Conservation (phyloP, 2,329 filamentous ascomycete species). For the Trichoderma simmonsii region DNA sequence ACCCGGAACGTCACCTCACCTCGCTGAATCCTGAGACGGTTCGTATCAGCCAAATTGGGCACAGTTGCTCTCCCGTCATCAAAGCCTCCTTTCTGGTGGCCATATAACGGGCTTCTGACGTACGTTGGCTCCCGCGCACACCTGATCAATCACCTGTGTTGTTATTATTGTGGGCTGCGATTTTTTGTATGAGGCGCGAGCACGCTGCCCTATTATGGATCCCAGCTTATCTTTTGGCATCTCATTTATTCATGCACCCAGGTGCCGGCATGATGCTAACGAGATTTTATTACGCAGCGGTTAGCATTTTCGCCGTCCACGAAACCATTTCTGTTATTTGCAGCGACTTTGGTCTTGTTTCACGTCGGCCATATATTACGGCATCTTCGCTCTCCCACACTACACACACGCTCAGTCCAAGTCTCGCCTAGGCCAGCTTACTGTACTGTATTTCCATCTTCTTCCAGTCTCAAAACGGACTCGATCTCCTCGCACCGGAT, state of each 20-base stretch:
- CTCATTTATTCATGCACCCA: not conserved
- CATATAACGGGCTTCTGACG: conserved; percentile 8
- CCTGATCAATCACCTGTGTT: conserved; percentile 15
- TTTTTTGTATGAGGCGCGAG: not conserved
- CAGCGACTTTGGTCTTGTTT: not conserved
- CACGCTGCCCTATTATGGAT: conserved; percentile 16
- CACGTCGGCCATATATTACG: conserved; percentile 1
- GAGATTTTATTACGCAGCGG: not conserved
- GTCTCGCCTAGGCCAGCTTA: not conserved
- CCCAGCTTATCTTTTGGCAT: conserved; percentile 12
- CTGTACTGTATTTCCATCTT: not conserved
- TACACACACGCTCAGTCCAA: not conserved
- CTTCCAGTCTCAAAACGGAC: not conserved
- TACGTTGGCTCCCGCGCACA: conserved; percentile 11
- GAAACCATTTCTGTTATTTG: not conserved
- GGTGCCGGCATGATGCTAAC: conserved; percentile 14
- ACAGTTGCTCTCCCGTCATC: not conserved
- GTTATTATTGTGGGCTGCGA: conserved; percentile 10
- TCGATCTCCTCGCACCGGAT: conserved; percentile 11
- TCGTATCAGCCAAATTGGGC: not conserved
- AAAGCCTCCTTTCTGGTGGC: not conserved
- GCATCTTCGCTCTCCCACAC: conserved; percentile 4
- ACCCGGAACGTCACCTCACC: conserved; percentile 6
- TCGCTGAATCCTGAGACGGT: not conserved
- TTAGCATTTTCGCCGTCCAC: not conserved